phyloP scores from a whole-genome alignment of 768 basidiomycete genomes.

The Fomitopsis pulvina region DNA sequence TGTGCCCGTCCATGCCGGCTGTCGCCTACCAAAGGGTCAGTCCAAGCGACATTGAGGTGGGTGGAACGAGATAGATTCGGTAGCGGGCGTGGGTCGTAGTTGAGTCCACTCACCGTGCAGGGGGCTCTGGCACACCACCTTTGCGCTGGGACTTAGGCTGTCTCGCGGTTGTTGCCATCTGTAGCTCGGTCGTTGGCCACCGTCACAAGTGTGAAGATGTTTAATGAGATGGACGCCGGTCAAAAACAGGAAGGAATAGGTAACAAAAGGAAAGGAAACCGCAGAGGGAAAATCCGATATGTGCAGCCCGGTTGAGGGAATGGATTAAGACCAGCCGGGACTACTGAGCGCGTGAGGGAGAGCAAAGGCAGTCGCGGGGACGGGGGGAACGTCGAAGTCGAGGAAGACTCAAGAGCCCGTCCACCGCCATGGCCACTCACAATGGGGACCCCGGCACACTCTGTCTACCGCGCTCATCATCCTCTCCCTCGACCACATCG shows the following conservation, averaged over 20 bases:
- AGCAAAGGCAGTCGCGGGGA: neutral
- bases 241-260: conserved; percentile 25
- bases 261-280: conserved; percentile 25
- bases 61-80: conserved; percentile 8
- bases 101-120: conserved; percentile 38
- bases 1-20: conserved; percentile 59
- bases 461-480: neutral
- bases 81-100: conserved; percentile 8
- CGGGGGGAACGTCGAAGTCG: neutral
- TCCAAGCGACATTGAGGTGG: neutral
- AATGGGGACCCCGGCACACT: neutral
- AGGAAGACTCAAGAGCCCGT: neutral
- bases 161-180: conserved; percentile 61
- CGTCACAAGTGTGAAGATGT: conserved; percentile 14
- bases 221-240: conserved; percentile 14
- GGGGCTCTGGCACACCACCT: conserved; percentile 45
- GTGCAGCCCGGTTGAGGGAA: conserved; percentile 6
- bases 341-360: neutral
- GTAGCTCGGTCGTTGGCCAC: conserved; percentile 1
- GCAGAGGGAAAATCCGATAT: conserved; percentile 23
- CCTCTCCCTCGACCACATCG: neutral
- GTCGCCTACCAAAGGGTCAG: conserved; percentile 23
- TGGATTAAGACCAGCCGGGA: neutral
- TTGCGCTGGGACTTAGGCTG: conserved; percentile 60
- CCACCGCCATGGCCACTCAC: neutral